Evolutionary conservation across 768 basidiomycete genomes (phyloP).

Genomic region (Termitomyces bulborhizus): DNA sequence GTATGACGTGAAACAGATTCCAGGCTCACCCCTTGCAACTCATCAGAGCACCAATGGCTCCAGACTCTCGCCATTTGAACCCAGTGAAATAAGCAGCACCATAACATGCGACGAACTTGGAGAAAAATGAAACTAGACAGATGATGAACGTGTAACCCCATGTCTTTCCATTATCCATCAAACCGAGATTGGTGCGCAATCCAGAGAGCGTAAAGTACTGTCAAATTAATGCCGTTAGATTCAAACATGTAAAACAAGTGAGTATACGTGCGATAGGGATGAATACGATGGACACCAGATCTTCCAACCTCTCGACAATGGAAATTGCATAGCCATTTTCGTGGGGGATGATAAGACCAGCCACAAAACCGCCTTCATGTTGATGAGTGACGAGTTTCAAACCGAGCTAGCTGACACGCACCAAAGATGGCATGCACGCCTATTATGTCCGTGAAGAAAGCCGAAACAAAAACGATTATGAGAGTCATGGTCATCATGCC

Average conservation of each 20-base stretch:
- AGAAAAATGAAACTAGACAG: slow-evolving; percentile 65
- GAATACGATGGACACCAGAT: slow-evolving; percentile 72
- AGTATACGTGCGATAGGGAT: slow-evolving; percentile 59
- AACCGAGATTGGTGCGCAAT: slow-evolving; percentile 71
- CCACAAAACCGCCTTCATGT: slow-evolving; percentile 65
- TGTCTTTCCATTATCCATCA: slow-evolving; percentile 65
- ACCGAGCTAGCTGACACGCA: slow-evolving; percentile 13
- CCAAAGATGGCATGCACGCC: slow-evolving; percentile 70
- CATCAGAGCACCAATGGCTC: slow-evolving; percentile 85
- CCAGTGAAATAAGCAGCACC: slow-evolving; percentile 50
- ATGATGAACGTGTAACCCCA: slow-evolving; percentile 83
- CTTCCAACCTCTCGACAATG: slow-evolving; percentile 81
- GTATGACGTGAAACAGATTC: neutral
- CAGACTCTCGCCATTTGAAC: slow-evolving; percentile 71
- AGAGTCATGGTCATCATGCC: slow-evolving; percentile 77
- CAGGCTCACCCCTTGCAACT: slow-evolving; percentile 73
- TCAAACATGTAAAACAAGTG: neutral
- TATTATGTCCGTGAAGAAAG: slow-evolving; percentile 85
- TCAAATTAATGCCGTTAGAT: slow-evolving; percentile 4
- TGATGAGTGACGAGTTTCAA: neutral
- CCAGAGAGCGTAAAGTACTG: slow-evolving; percentile 82
- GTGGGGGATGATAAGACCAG: slow-evolving; percentile 77
- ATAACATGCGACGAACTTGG: slow-evolving; percentile 75
- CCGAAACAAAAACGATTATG: slow-evolving; percentile 65
- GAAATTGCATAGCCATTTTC: slow-evolving; percentile 78